These are phyloP conservation scores for Fusarium brachygibbosum DNA, from an alignment of 2,329 filamentous ascomycete species.

Conservation along the genomic window DNA sequence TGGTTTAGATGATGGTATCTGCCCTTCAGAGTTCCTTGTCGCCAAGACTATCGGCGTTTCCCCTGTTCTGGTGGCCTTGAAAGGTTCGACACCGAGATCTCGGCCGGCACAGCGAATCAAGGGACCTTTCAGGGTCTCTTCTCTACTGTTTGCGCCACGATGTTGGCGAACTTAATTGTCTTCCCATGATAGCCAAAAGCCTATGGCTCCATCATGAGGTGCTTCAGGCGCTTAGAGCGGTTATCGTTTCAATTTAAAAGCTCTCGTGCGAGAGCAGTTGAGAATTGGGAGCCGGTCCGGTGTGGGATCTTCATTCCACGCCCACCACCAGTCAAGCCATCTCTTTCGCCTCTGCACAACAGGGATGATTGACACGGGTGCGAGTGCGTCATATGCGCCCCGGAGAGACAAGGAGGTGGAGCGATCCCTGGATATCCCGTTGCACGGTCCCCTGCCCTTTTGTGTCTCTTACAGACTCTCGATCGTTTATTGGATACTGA, in stretches of 20 bases:
- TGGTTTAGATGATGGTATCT: constrained; percentile 12
- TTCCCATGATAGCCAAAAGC: not conserved
- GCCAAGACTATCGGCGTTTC: constrained; percentile 41
- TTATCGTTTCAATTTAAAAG: constrained; percentile 27
- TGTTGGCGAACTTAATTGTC: not conserved
- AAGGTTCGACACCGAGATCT: constrained; percentile 42
- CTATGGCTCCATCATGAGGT: constrained; percentile 7
- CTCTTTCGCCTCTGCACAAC: constrained; percentile 43
- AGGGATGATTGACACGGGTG: constrained; percentile 45
- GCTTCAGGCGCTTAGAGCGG: constrained; percentile 40
- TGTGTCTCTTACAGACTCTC: constrained; percentile 44
- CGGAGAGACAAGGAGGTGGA: constrained; percentile 41
- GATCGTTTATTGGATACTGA: constrained; percentile 29
- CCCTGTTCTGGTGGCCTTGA: constrained; percentile 33
- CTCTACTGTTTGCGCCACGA: not conserved
- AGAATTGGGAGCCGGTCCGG: constrained; percentile 39
- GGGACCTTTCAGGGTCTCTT: constrained; percentile 23
- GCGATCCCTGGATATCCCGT: constrained; percentile 40
- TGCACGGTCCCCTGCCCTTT: constrained; percentile 38
- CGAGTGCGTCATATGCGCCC: constrained; percentile 50
- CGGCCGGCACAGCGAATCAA: constrained; percentile 37
- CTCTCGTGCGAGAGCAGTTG: constrained; percentile 30
- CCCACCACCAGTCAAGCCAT: constrained; percentile 35
- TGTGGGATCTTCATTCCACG: constrained; percentile 43
- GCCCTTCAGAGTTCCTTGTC: constrained; percentile 35